Conservation (phyloP, 768 basidiomycete species). For the Leccinum olivaceopallidum region DNA sequence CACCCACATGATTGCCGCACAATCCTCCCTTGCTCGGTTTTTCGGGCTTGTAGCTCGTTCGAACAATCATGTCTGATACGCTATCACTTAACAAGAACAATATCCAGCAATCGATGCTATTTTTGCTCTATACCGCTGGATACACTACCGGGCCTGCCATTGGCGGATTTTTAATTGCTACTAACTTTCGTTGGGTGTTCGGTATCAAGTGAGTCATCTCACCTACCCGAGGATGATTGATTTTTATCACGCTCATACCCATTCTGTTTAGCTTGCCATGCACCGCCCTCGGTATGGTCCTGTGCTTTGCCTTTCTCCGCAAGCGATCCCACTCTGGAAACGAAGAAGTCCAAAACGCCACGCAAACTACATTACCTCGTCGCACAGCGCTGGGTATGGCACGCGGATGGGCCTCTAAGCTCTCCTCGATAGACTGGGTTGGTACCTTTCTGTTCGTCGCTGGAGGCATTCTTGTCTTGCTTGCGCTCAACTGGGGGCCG, state of each 20-base stretch:
- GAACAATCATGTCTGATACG: constrained; percentile 47
- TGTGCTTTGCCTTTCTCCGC: constrained; percentile 45
- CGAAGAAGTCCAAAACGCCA: constrained; percentile 11
- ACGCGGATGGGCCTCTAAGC: constrained; percentile 27
- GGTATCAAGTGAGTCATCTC: constrained; percentile 47
- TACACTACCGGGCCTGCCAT: constrained; percentile 46
- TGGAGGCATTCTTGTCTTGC: constrained; percentile 46
- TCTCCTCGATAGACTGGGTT: constrained; percentile 45
- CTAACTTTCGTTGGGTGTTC: constrained; percentile 54
- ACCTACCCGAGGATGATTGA: background rate
- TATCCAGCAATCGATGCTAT: constrained; percentile 41
- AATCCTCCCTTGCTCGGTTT: background rate
- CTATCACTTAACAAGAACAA: constrained; percentile 43
- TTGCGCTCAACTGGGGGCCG: constrained; percentile 55
- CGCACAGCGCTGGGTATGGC: background rate
- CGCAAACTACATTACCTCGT: background rate
- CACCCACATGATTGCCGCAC: background rate
- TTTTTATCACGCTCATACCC: background rate
- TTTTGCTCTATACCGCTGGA: constrained; percentile 45
- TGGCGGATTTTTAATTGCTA: constrained; percentile 38
- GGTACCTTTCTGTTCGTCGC: constrained; percentile 45
- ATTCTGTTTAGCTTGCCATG: constrained; percentile 39
- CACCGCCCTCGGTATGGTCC: constrained; percentile 34
- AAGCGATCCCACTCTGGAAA: constrained; percentile 17
- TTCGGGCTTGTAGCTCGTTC: constrained; percentile 32